phyloP scores from a whole-genome alignment of 225 moss, liverwort and hornwort genomes.

The Thuidium tamariscinum region DNA sequence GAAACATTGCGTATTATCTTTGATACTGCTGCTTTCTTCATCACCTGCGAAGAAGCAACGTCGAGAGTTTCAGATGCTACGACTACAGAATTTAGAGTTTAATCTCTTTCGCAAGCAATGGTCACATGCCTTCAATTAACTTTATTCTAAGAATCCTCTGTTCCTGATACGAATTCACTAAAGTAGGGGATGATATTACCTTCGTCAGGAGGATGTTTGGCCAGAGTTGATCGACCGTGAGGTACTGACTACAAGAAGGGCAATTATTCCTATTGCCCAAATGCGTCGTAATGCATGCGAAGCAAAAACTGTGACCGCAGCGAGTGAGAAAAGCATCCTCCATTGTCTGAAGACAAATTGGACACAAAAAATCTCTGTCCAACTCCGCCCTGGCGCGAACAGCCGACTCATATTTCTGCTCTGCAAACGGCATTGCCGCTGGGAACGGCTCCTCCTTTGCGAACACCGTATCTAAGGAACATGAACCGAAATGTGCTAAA shows the following conservation, averaged over 20 bases:
- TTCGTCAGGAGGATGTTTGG: conserved; percentile 76
- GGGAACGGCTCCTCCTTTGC: conserved; percentile 11
- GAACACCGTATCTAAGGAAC: conserved; percentile 27
- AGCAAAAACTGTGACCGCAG: conserved; percentile 90
- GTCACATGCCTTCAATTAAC: not conserved
- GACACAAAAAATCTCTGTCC: conserved; percentile 82
- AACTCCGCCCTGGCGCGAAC: conserved; percentile 22
- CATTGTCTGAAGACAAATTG: conserved; percentile 84
- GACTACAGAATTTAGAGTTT: not conserved
- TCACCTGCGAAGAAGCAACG: conserved; percentile 31
- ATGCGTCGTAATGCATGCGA: conserved; percentile 71
- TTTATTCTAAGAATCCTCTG: not conserved
- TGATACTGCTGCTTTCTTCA: conserved; percentile 51
- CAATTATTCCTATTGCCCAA: conserved; percentile 62
- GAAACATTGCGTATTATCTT: conserved; percentile 42
- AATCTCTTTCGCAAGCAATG: not conserved
- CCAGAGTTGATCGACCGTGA: conserved; percentile 42
- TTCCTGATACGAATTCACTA: not conserved
- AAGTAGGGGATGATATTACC: conserved; percentile 17
- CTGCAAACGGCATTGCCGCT: conserved; percentile 10
- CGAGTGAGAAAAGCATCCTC: conserved; percentile 74
- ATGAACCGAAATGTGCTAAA: not conserved
- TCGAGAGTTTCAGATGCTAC: not conserved
- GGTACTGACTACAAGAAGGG: conserved; percentile 63
- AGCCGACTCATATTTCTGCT: conserved; percentile 36